Evolutionary conservation across 495 filamentous ascomycete genomes (phyloP), one percentile per base, ranked within the genome.

Genomic region (Cercophora newfieldiana): DNA sequence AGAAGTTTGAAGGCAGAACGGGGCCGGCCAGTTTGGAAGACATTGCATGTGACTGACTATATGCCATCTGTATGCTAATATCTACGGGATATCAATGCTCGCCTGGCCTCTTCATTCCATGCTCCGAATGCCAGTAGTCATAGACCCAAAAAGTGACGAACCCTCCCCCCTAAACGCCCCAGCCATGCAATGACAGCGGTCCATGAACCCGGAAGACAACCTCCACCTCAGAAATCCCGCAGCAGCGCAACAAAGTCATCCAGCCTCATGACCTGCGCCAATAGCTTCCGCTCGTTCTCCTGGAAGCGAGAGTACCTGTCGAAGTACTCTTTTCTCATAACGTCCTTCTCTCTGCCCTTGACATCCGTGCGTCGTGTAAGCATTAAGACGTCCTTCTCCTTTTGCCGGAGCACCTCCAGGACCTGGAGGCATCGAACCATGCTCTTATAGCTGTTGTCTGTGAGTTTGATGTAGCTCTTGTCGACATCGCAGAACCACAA

Each of bases 401-500:
- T 86, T 25, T 82, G 80, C 25, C 87, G 84, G 75, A 97, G 92
- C 47, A 89, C 86, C 37, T 86, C 84, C 25, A 91, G 79, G 14
- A 91, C 87, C 74, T 97, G 91, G 58, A 97, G 69, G 50, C 87
- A 89, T 47, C 92, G 86, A n/a, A 90, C 85, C 93, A 98, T 97
- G 14, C 88, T 86, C 73, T 93, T 93, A 80, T 96, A 97, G 10
- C 87, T 86, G 63, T 90, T 88, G 50, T 93, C 87, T 8, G 96
- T 75, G 7, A 96, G 72, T 29, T 86, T 85, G 16, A 81, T 77
- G 44, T 85, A 79, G 21, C 88, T 87, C 31, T 89, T 86, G 21
- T 92, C 88, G 0, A 82, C 77, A 70, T 98, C 95, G 74, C 90
- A 96, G 79, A 86, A 96, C 90, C 92, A 97, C 24, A 98, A 83